Base-by-base conservation (phyloP, 2,329 filamentous ascomycete genomes). In the Cercospora zeae-maydis region DNA sequence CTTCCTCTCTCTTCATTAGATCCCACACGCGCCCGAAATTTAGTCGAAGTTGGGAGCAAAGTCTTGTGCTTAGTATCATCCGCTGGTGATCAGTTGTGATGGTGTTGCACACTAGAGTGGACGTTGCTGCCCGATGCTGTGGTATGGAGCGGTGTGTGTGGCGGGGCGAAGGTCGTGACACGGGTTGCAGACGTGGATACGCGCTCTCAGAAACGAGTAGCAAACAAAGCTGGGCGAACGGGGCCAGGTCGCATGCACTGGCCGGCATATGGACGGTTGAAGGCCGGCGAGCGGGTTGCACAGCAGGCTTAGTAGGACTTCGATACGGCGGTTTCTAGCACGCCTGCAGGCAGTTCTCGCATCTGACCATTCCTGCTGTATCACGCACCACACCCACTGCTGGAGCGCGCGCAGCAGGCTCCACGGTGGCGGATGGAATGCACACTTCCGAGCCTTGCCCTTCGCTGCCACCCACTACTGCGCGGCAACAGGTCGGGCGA, bases 121-220 rank as follows among this genome's bases (percentile, higher is more conserved):
- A 45, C 4, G 39, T 45, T 16, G 39, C 21, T 4, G 39, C 39
- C 37, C 37, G 37, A 21, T 19, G 9, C 34, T 42, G 19, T 34
- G 14, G 16, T 16, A 14, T 37, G 57, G 31, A 60, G 61, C 61
- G 61, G 61, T 63, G 61, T 55, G 61, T 21, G 61, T 19, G 37
- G 37, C 19, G 27, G 14, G 36, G 7, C 14, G 45, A 37, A 52
- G 47, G 42, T 33, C 57, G 57, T 59, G 58, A 21, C 30, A 45
- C 58, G 36, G 24, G 16, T 19, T 19, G 55, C 55, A 39, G 42
- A 21, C 16, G 37, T 42, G 37, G 37, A 42, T 21, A 42, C 21
- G 37, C 21, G 37, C 37, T 11, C 37, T 36, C 58, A 53, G 24
- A 36, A 52, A 21, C 47, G 47, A 47, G 59, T 47, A 61, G 59